Evolutionary conservation across 176 grass and related monocot species (phyloP), one percentile per base, ranked within the genome.

Genomic region (Leersia perrieri): DNA sequence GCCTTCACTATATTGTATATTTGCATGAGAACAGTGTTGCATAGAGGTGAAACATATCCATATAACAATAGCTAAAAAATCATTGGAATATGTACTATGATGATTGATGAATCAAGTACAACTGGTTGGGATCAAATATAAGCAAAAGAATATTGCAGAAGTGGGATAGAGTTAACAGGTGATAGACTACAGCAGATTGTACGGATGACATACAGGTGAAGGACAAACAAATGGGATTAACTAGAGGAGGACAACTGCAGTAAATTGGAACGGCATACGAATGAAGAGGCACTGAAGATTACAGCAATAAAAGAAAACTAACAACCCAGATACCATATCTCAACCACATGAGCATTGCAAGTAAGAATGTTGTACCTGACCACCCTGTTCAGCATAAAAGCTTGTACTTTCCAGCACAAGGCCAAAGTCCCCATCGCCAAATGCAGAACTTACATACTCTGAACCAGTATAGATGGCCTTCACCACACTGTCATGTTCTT

Each of bases 381-480:
- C 95, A 77, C 95, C 95, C 86, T 98, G 95, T 73, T 98, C 95
- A 12, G 95, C 92, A 82, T 98, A 98, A 69, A 98, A 98, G 68
- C 95, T 98, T 81, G 90, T 93, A 77, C 92, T 95, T 87, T 91
- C 90, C 83, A 98, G 84, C 65, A 98, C 86, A 86, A 98, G 85
- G 79, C 92, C 92, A 67, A 93, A 27, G 0, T 91, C 88, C 51
- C 66, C 77, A 83, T 89, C 79, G 64, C 90, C 87, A 31, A 63
- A 88, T 32, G 83, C 68, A 47, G 81, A 51, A 51, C 67, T 66
- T 66, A 93, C 20, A 83, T 87, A 95, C 63, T 95, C 84, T 76
- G 84, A 87, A 38, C 88, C 95, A 34, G 86, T 89, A 75, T 91
- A 98, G 83, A 98, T 98, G 74, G 92, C 92, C 83, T 91, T 89